These are phyloP conservation scores for Suillus subluteus DNA, from an alignment of 768 basidiomycete genomes.

Conservation along the genomic window DNA sequence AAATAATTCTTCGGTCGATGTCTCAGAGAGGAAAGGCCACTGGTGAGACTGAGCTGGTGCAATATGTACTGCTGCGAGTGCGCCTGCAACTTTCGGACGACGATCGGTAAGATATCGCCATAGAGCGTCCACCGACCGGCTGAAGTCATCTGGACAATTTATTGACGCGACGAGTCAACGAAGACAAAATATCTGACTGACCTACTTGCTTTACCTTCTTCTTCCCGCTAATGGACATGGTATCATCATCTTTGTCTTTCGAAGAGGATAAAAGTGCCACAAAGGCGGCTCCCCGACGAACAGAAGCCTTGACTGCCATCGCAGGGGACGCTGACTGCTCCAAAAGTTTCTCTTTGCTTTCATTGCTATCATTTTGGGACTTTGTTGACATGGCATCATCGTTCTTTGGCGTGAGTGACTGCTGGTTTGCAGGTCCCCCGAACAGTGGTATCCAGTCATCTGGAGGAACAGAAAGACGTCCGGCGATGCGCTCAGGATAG, in stretches of 20 bases:
- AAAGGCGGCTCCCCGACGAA: conserved; percentile 50
- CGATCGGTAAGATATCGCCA: conserved; percentile 88
- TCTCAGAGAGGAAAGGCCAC: conserved; percentile 70
- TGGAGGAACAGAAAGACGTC: conserved; percentile 69
- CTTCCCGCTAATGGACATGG: conserved; percentile 51
- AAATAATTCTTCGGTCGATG: conserved; percentile 75
- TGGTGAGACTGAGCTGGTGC: conserved; percentile 72
- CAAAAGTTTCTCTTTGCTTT: conserved; percentile 31
- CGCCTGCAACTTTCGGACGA: conserved; percentile 82
- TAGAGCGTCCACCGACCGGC: conserved; percentile 83
- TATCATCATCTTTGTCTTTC: conserved; percentile 62
- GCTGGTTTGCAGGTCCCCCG: conserved; percentile 62
- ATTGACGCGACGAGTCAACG: neutral
- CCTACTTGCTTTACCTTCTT: conserved; percentile 33
- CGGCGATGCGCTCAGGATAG: conserved; percentile 82
- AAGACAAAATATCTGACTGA: conserved; percentile 31
- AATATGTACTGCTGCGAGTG: conserved; percentile 69
- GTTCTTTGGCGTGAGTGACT: conserved; percentile 17
- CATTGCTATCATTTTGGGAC: conserved; percentile 27
- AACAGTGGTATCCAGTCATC: conserved; percentile 82
- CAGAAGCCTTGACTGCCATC: conserved; percentile 45
- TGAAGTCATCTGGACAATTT: conserved; percentile 52
- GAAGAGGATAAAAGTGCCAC: conserved; percentile 47
- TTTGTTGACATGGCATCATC: conserved; percentile 34
- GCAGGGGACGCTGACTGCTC: conserved; percentile 39